These are phyloP conservation scores for Moricandia moricandioides DNA, from an alignment of 345 rosid genomes.

Conservation along the genomic window DNA sequence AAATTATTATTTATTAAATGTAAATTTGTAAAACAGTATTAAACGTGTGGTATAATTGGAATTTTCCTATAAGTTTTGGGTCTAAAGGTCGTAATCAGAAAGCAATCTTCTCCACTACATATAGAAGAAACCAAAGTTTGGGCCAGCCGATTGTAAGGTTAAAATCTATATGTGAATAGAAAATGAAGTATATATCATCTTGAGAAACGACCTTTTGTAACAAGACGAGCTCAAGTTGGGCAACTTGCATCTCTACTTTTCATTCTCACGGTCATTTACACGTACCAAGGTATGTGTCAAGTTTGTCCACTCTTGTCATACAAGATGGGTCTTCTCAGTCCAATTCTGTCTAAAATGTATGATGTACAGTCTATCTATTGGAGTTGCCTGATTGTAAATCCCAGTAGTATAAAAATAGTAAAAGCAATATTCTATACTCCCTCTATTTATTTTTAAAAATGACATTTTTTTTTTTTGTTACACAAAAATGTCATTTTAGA, in stretches of 20 bases:
- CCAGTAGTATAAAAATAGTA: not conserved
- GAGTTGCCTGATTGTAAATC: not conserved
- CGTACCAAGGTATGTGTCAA: conserved; percentile 24
- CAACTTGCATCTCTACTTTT: conserved; percentile 34
- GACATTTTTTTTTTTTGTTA: too few species aligned
- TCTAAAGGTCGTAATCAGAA: conserved; percentile 22
- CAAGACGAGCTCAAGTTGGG: conserved; percentile 32
- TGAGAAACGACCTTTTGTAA: conserved; percentile 20
- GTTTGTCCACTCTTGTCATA: conserved; percentile 27
- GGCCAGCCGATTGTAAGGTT: conserved; percentile 12
- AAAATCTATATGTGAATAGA: not conserved
- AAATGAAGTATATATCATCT: conserved; percentile 17
- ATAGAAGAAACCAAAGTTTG: conserved; percentile 19
- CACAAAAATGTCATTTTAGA: too few species aligned
- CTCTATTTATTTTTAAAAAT: too few species aligned
- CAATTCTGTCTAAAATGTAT: conserved; percentile 3
- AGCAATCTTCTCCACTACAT: conserved; percentile 26
- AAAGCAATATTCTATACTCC: not conserved
- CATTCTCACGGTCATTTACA: conserved; percentile 19
- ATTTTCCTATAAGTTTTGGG: too few species aligned
- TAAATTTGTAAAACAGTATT: too few species aligned
- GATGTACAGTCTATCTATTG: not conserved
- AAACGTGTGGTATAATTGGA: too few species aligned
- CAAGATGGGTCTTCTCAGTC: conserved; percentile 28
- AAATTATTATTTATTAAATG: too few species aligned